Conservation (phyloP, 2,329 filamentous ascomycete genomes). For the Xylaria polymorpha region DNA sequence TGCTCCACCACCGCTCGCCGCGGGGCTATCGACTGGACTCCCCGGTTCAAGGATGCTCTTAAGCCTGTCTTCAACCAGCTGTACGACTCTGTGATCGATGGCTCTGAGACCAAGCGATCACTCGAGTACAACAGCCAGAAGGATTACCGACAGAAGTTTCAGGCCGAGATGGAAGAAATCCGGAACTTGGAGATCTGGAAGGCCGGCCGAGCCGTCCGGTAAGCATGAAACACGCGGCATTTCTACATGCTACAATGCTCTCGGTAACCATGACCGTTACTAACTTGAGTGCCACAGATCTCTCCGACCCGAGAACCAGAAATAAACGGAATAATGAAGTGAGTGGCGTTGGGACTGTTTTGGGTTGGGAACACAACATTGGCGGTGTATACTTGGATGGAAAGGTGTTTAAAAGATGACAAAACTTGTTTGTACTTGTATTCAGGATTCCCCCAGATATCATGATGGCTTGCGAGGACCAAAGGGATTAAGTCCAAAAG, state of each 20-base stretch:
- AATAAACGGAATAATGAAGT: constrained; percentile 61
- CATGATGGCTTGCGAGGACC: constrained; percentile 39
- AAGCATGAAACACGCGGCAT: constrained; percentile 51
- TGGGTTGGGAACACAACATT: constrained; percentile 43
- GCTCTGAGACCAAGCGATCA: constrained; percentile 93
- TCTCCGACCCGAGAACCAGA: constrained; percentile 88
- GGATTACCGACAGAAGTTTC: constrained; percentile 97
- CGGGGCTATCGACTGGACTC: constrained; percentile 98
- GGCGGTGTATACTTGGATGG: constrained; percentile 42
- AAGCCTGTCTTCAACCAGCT: constrained; percentile 99
- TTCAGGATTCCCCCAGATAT: constrained; percentile 50
- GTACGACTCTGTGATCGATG: constrained; percentile 91
- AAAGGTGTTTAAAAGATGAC: constrained; percentile 37
- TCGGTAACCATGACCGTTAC: constrained; percentile 16
- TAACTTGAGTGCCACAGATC: constrained; percentile 58
- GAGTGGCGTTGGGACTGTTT: constrained; percentile 41
- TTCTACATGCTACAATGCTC: constrained; percentile 4
- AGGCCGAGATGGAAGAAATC: constrained; percentile 99
- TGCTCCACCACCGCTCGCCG: constrained; percentile 99
- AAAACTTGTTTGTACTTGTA: constrained; percentile 52
- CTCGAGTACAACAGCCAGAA: constrained; percentile 96
- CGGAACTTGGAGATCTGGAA: constrained; percentile 98
- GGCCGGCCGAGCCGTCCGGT: constrained; percentile 96
- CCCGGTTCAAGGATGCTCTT: constrained; percentile 95
- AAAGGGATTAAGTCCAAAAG: constrained; percentile 42